Percentiles rank a stretch among this genome's conserved stretches.
Conservation (phyloP, 768 basidiomycete species). For the Pisolithus orientalis region DNA sequence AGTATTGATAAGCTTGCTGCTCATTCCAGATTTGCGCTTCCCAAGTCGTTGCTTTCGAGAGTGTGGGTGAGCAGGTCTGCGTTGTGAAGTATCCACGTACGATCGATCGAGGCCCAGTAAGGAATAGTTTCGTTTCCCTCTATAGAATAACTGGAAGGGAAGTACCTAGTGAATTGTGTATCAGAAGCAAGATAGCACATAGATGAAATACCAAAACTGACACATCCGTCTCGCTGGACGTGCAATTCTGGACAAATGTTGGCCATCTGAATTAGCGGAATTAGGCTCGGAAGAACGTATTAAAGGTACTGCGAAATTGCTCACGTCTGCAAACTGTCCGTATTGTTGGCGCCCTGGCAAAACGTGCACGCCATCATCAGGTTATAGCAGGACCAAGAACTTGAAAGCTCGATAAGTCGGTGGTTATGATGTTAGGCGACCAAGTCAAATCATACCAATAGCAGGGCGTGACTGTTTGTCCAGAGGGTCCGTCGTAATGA, state of each 20-base stretch:
- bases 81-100: conserved; percentile 26
- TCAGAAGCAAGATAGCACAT: not conserved
- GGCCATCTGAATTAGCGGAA: conserved; percentile 16
- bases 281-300: not conserved
- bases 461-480: conserved; percentile 19
- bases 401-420: conserved; percentile 8
- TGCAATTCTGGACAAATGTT: conserved; percentile 11
- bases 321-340: conserved; percentile 22
- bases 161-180: conserved; percentile 19
- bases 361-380: conserved; percentile 44
- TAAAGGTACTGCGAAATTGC: conserved; percentile 9
- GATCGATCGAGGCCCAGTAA: conserved; percentile 40
- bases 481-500: conserved; percentile 17
- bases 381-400: conserved; percentile 56
- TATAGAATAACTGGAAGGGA: conserved; percentile 33
- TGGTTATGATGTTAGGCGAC: not conserved
- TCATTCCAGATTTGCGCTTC: not conserved
- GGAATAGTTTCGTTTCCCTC: conserved; percentile 34
- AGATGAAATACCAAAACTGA: conserved; percentile 4
- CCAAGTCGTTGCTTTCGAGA: not conserved
- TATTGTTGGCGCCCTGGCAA: conserved; percentile 36
- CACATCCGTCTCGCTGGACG: conserved; percentile 11
- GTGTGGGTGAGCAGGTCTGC: not conserved
- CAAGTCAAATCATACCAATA: conserved; percentile 19
- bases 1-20: not conserved